Conservation (phyloP, 2,329 filamentous ascomycete species). For the Monilinia fructicola region DNA sequence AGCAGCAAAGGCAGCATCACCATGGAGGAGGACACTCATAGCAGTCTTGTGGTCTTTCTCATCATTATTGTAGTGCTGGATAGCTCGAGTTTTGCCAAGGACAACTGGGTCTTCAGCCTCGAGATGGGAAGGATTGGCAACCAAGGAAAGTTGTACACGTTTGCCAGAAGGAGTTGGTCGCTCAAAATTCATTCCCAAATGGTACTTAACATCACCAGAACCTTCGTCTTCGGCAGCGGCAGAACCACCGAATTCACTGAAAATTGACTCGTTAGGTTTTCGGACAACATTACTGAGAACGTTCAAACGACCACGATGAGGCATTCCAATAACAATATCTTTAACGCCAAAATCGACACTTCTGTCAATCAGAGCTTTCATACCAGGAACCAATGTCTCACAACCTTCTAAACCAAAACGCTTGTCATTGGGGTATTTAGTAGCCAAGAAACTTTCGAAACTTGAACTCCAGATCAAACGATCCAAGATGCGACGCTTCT, state of each 20-base stretch:
- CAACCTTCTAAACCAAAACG: conserved; percentile 97
- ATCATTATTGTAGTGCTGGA: conserved; percentile 98
- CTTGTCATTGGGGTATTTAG: conserved; percentile 99
- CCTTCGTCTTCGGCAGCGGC: conserved; percentile 88
- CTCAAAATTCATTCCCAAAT: conserved; percentile 99
- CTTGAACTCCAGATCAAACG: conserved; percentile 98
- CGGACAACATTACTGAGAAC: conserved; percentile 97
- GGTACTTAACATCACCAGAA: conserved; percentile 98
- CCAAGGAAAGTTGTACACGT: conserved; percentile 97
- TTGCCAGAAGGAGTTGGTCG: conserved; percentile 96
- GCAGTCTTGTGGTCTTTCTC: conserved; percentile 84
- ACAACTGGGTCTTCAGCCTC: conserved; percentile 98
- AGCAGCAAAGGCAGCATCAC: conserved; percentile 93
- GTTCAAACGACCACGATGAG: conserved; percentile 96
- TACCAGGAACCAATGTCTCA: conserved; percentile 93
- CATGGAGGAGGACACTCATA: conserved; percentile 94
- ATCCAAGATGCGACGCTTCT: conserved; percentile 97
- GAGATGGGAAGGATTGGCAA: conserved; percentile 96
- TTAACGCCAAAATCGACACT: conserved; percentile 98
- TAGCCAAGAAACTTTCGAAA: conserved; percentile 92
- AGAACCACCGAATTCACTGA: conserved; percentile 93
- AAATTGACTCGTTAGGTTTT: conserved; percentile 99
- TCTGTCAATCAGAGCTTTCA: conserved; percentile 98
- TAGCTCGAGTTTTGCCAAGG: conserved; percentile 93
- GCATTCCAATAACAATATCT: conserved; percentile 99